These are phyloP conservation scores for Ilex aquifolium DNA, from an alignment of 257 asterid species.

Conservation along the genomic window DNA sequence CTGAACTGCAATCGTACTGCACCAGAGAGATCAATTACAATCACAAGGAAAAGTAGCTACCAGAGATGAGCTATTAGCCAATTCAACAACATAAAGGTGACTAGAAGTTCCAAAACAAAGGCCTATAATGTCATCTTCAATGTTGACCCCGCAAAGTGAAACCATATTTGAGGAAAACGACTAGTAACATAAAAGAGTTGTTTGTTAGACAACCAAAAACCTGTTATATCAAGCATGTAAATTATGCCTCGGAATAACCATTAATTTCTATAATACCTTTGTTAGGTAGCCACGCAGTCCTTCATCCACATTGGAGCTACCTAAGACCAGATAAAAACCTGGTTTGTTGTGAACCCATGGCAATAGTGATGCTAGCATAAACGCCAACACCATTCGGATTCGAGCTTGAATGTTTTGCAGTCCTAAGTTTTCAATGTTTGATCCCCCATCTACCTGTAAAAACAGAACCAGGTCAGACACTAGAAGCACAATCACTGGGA, in stretches of 20 bases:
- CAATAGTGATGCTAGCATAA: slow-evolving; percentile 92
- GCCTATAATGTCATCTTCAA: not conserved
- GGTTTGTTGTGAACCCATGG: slow-evolving; percentile 97
- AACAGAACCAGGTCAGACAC: slow-evolving; percentile 19
- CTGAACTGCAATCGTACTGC: slow-evolving; percentile 98
- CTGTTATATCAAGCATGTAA: not conserved
- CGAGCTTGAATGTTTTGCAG: slow-evolving; percentile 93
- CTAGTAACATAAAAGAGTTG: not conserved
- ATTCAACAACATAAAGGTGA: not conserved
- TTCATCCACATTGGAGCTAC: slow-evolving; percentile 97
- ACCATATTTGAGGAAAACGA: no score
- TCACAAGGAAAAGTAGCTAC: not conserved
- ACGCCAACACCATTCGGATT: slow-evolving; percentile 82
- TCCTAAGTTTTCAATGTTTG: slow-evolving; percentile 77
- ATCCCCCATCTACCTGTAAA: slow-evolving; percentile 82
- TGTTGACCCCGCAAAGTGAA: not conserved
- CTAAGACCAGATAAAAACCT: slow-evolving; percentile 89
- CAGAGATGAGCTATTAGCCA: not conserved
- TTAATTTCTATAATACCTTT: slow-evolving; percentile 45
- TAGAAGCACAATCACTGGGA: not conserved
- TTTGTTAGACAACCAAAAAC: not conserved
- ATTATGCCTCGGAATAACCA: not conserved
- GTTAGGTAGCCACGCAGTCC: slow-evolving; percentile 88
- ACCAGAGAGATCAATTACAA: slow-evolving; percentile 6
- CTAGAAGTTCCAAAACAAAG: no score